Percentiles rank a stretch among this genome's conserved stretches.
Conservation (phyloP, 352 stramenopile species). For the Peronospora farinosa region DNA sequence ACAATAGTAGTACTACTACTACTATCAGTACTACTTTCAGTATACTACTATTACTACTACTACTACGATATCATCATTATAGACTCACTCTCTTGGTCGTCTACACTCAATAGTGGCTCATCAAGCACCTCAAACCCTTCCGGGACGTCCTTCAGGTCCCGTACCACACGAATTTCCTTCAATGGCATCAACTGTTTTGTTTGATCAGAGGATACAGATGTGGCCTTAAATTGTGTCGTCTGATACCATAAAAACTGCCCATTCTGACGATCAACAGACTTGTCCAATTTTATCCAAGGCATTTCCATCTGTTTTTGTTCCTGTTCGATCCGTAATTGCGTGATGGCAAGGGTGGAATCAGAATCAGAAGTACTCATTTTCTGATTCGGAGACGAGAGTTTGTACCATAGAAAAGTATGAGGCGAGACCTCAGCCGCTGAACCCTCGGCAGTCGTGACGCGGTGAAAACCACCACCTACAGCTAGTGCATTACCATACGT, state of each 20-base stretch:
- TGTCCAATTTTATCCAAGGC: conserved; percentile 63
- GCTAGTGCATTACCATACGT: conserved; percentile 84
- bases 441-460: conserved; percentile 70
- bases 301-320: conserved; percentile 13
- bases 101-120: conserved; percentile 39
- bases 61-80: background rate
- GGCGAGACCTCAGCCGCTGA: conserved; percentile 72
- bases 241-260: conserved; percentile 68
- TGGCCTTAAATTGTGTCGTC: conserved; percentile 23
- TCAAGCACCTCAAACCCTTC: conserved; percentile 56
- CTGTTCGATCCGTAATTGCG: conserved; percentile 43
- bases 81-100: conserved; percentile 32
- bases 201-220: conserved; percentile 9
- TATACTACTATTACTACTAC: background rate
- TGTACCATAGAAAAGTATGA: conserved; percentile 84
- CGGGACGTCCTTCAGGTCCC: conserved; percentile 55
- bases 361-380: conserved; percentile 1
- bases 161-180: conserved; percentile 77
- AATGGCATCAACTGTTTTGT: conserved; percentile 38
- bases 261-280: conserved; percentile 55
- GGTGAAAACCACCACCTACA: conserved; percentile 69
- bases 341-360: conserved; percentile 31
- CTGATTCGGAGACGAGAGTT: conserved; percentile 24
- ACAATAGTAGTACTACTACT: background rate
- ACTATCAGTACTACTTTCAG: background rate